Evolutionary conservation across 768 basidiomycete genomes (phyloP).

Genomic region (Leucocoprinus sp.): DNA sequence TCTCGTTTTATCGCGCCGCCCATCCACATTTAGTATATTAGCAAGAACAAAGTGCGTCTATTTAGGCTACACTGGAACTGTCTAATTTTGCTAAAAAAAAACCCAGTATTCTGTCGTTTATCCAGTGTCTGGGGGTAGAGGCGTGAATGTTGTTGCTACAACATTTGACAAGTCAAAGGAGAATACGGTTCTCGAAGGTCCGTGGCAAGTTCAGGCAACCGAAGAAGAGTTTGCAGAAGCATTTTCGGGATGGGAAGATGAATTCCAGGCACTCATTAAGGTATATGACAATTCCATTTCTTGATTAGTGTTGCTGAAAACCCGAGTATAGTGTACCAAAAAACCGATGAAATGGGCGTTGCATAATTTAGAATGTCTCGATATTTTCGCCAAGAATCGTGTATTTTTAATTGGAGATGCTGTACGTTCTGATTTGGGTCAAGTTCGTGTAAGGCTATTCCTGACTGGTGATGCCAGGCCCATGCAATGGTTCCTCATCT

Average conservation of each 20-base stretch:
- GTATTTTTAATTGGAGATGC: constrained; percentile 20
- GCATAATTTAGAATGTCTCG: constrained; percentile 15
- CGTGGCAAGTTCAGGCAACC: constrained; percentile 13
- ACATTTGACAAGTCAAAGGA: constrained; percentile 13
- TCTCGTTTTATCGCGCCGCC: not conserved
- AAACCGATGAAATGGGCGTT: constrained; percentile 18
- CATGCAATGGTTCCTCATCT: constrained; percentile 42
- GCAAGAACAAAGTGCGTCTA: constrained; percentile 16
- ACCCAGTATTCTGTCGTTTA: constrained; percentile 38
- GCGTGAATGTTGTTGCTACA: constrained; percentile 40
- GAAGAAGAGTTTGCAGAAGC: constrained; percentile 11
- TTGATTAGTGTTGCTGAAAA: not conserved
- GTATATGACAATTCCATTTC: constrained; percentile 5
- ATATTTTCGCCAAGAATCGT: constrained; percentile 15
- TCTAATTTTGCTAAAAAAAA: not conserved
- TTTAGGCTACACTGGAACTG: no score
- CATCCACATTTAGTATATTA: constrained; percentile 13
- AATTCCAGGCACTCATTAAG: constrained; percentile 13
- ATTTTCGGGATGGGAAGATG: constrained; percentile 14
- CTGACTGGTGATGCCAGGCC: constrained; percentile 18
- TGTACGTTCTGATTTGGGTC: no score
- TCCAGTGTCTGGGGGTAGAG: constrained; percentile 37
- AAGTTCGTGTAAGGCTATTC: no score
- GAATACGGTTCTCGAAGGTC: constrained; percentile 12
- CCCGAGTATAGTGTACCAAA: constrained; percentile 14